Conservation (phyloP, 768 basidiomycete species). For the Phylloporus sp. region DNA sequence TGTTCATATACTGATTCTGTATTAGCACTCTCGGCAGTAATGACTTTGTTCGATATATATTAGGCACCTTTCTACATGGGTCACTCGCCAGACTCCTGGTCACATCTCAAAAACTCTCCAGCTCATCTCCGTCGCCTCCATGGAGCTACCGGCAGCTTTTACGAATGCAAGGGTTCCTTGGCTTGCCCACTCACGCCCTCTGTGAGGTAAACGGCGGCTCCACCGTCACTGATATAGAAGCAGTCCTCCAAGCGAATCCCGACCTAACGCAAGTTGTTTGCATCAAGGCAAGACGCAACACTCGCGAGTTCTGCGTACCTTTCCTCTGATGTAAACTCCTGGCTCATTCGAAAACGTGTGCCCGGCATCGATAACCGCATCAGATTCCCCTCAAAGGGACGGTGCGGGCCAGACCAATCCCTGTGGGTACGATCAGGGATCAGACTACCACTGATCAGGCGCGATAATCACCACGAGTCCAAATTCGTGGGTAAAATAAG, state of each 20-base stretch:
- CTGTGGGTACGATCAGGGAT: constrained; percentile 33
- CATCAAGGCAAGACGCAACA: neutral
- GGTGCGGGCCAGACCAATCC: constrained; percentile 85
- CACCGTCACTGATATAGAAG: constrained; percentile 58
- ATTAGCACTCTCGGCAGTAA: constrained; percentile 22
- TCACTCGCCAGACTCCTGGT: neutral
- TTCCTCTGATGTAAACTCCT: constrained; percentile 64
- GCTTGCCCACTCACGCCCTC: constrained; percentile 59
- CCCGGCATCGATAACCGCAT: constrained; percentile 52
- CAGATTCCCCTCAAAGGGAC: constrained; percentile 68
- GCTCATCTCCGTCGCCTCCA: constrained; percentile 22
- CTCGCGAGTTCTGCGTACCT: constrained; percentile 37
- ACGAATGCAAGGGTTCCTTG: constrained; percentile 33
- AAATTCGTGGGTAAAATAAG: constrained; percentile 75
- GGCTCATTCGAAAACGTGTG: constrained; percentile 84
- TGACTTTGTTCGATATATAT: constrained; percentile 21
- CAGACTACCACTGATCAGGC: constrained; percentile 6
- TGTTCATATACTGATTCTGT: constrained; percentile 28
- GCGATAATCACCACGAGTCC: constrained; percentile 60
- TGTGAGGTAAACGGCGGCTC: constrained; percentile 55
- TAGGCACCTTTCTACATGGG: constrained; percentile 8
- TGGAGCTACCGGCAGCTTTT: constrained; percentile 12
- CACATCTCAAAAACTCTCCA: too few species aligned
- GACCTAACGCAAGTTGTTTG: constrained; percentile 39
- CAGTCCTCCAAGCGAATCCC: constrained; percentile 85